Base-by-base conservation (phyloP, 1,139 yeast genomes). In the Candida labiduridarum region DNA sequence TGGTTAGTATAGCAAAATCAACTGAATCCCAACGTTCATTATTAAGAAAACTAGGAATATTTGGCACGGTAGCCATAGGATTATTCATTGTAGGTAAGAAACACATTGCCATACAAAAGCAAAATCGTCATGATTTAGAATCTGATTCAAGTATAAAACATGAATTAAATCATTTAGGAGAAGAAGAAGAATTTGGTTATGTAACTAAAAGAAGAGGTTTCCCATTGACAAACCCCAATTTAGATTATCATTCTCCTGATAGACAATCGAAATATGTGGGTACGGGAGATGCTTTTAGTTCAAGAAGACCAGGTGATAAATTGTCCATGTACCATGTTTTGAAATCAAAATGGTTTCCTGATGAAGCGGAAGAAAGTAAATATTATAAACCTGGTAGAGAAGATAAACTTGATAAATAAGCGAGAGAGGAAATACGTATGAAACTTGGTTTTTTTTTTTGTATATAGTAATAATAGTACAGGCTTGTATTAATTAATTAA, bases 241-340 rank as follows among this genome's bases (percentile, higher is more conserved):
- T 64, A 47, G 69, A 63, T 29, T 51, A 51, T 43, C 38, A 57
- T 33, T 55, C 57, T 30, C 45, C 48, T 22, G 51, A 57, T 12
- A 67, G 91, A 54, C 82, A 82, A 53, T 81, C 86, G 50, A 82
- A 79, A 58, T 87, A 78, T 60, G 87, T 84, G 56, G 92, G 90
- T 5, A 76, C 85, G 0, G 89, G 89, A 0, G 69, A 71, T 45
- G 79, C 89, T 45, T 84, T 84, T 70, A 56, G 79, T 68, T 71
- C 81, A 34, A 66, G 85, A 53, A 73, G 72, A 49, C 72, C 74
- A 10, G 83, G 83, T 12, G 83, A 76, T 52, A 62, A 76, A 48
- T 67, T 76, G 44, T 65, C 74, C 11, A 61, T 74, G 61, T 68
- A 66, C 59, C 62, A 67, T 35, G 57, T 72, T 10, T 63, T 74